These are phyloP conservation scores for Brassica nigra DNA, from an alignment of 345 rosid species.

Conservation along the genomic window DNA sequence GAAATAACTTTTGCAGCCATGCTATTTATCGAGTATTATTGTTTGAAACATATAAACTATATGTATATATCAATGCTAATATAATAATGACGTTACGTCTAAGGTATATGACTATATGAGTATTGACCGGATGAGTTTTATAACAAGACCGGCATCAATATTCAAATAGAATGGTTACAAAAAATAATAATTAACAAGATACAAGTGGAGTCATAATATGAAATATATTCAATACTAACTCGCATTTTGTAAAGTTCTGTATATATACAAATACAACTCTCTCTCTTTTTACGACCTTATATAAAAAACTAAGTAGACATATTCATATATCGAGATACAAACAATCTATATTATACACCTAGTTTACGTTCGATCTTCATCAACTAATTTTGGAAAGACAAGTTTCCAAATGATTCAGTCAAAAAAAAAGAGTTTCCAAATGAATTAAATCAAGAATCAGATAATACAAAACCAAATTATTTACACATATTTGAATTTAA, in stretches of 20 bases:
- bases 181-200: conserved; percentile 7
- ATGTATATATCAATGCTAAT: not conserved
- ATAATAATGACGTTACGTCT: conserved; percentile 1
- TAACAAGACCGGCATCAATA: conserved; percentile 18
- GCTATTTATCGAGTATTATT: not conserved
- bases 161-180: not conserved
- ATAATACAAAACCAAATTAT: not conserved
- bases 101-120: not conserved
- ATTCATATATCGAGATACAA: not conserved
- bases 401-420: no score
- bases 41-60: not conserved
- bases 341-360: not conserved
- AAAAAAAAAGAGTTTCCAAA: not conserved
- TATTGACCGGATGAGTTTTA: conserved; percentile 23
- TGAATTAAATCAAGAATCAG: not conserved
- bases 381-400: not conserved
- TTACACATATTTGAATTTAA: not conserved
- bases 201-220: conserved; percentile 18
- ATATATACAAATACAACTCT: not conserved
- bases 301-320: not conserved
- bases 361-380: not conserved
- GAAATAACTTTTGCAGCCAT: not conserved
- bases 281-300: not conserved
- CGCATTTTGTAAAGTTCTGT: not conserved
- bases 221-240: not conserved